Base-by-base conservation (phyloP, 139 green algal species). In the Auxenochlorella protothecoides region DNA sequence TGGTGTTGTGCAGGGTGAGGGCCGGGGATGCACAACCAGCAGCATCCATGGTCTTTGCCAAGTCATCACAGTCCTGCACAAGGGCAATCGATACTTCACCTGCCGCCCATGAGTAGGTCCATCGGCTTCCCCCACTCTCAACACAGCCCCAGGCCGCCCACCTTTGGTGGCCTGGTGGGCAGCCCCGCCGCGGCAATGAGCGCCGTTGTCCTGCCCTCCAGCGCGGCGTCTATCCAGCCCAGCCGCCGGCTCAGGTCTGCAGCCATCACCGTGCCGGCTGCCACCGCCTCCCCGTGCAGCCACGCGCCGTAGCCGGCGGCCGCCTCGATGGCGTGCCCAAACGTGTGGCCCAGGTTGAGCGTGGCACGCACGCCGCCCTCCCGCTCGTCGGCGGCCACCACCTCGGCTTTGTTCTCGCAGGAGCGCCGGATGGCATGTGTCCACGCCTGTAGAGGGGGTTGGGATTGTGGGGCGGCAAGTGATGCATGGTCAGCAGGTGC, bases 281-380 rank as follows among this genome's bases (percentile, higher is more conserved):
- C 84, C 63, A 99, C 94, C 12, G 95, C 95, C 83, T 99, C 95
- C 1, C 95, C 95, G 75, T 96, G 91, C 67, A 97, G 78, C 87
- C 88, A 96, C 10, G 80, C 73, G 11, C 91, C 91, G 55, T 77
- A 76, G 59, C 89, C 89, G 4, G 79, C 82, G 3, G 78, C 83
- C 0, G 90, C 94, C 82, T 99, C 95, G 51, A 99, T 97, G 4
- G 95, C 95, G 80, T 99, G 94, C 1, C 95, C 95, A 82, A 99
- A 99, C 3, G 95, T 99, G 86, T 99, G 95, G 3, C 95, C 95
- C 52, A 99, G 84, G 83, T 99, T 99, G 59, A 99, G 87, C 0
- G 90, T 97, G 16, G 95, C 95, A 5, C 95, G 86, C 70, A 99
- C 74, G n/a, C 93, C 93, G 15, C 85, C 88, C 84, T 99, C 95